Evolutionary conservation across 2,329 filamentous ascomycete genomes (phyloP).

Genomic region (Zymoseptoria crescenta): DNA sequence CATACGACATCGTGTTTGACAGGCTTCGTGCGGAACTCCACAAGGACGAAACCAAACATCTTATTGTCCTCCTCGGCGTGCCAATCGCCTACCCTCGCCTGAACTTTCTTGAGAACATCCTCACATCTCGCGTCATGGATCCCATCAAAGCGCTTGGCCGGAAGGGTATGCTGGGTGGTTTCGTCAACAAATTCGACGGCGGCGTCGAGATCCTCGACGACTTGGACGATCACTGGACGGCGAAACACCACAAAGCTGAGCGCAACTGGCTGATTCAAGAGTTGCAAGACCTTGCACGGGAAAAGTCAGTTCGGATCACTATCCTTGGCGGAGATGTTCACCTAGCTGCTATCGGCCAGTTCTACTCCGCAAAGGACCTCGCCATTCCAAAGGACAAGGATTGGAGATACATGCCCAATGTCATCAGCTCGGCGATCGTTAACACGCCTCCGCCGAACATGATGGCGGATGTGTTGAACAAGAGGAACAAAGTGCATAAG

Average conservation of each 20-base stretch:
- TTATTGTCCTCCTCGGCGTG: constrained; percentile 80
- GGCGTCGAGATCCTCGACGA: constrained; percentile 88
- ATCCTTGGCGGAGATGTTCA: constrained; percentile 93
- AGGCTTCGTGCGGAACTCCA: constrained; percentile 74
- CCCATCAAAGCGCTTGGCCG: constrained; percentile 83
- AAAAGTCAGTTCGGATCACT: constrained; percentile 85
- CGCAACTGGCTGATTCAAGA: constrained; percentile 81
- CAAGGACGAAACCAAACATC: constrained; percentile 77
- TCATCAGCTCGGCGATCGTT: constrained; percentile 89
- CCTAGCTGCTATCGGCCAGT: constrained; percentile 83
- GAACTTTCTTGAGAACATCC: constrained; percentile 56
- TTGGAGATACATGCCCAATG: constrained; percentile 92
- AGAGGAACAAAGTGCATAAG: constrained; percentile 70
- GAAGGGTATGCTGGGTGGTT: constrained; percentile 66
- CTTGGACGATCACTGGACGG: constrained; percentile 94
- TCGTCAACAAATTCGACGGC: constrained; percentile 84
- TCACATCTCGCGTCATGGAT: constrained; percentile 79
- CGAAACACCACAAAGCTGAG: constrained; percentile 87
- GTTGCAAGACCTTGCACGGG: constrained; percentile 83
- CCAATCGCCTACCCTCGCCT: constrained; percentile 41
- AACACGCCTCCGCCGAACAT: constrained; percentile 83
- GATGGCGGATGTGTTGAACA: constrained; percentile 86
- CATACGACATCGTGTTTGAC: constrained; percentile 81
- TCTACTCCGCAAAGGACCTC: constrained; percentile 84
- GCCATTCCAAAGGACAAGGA: constrained; percentile 74